These are phyloP conservation scores for Colletotrichum musae DNA, from an alignment of 2,329 filamentous ascomycete species.

Conservation along the genomic window DNA sequence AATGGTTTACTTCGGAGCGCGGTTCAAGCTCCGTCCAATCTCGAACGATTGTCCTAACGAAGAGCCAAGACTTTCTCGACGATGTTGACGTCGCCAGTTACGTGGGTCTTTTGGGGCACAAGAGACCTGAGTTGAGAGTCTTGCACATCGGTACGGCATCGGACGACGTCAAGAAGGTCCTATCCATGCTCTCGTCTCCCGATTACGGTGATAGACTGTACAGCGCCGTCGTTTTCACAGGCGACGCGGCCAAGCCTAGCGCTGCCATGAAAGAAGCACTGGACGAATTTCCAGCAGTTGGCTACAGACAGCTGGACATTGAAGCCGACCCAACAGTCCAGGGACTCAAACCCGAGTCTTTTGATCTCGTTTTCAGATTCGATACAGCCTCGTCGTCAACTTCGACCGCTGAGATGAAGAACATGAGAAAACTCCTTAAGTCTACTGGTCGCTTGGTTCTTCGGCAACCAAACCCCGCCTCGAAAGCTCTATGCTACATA, in stretches of 20 bases:
- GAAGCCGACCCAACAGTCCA: slow-evolving; percentile 47
- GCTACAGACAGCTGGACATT: slow-evolving; percentile 45
- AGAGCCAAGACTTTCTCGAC: background rate
- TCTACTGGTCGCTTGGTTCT: slow-evolving; percentile 17
- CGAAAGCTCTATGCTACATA: slow-evolving; percentile 6
- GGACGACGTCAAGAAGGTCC: background rate
- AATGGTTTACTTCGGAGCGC: slow-evolving; percentile 17
- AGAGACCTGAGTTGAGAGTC: slow-evolving; percentile 41
- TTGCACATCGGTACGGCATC: slow-evolving; percentile 14
- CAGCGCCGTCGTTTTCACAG: slow-evolving; percentile 47
- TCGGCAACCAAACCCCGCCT: slow-evolving; percentile 11
- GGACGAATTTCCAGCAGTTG: background rate
- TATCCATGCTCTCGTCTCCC: background rate
- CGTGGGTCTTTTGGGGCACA: slow-evolving; percentile 43
- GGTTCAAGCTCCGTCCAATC: background rate
- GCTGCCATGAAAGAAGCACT: background rate
- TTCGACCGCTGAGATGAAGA: background rate
- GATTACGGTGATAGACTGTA: background rate
- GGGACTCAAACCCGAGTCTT: slow-evolving; percentile 41
- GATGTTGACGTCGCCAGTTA: slow-evolving; percentile 21
- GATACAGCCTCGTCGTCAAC: background rate
- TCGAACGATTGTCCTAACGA: background rate
- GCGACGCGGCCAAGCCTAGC: slow-evolving; percentile 43
- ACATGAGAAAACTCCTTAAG: slow-evolving; percentile 29
- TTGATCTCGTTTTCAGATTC: slow-evolving; percentile 46